phyloP scores from a whole-genome alignment of 768 basidiomycete genomes.

The Naematelia aurantialba region DNA sequence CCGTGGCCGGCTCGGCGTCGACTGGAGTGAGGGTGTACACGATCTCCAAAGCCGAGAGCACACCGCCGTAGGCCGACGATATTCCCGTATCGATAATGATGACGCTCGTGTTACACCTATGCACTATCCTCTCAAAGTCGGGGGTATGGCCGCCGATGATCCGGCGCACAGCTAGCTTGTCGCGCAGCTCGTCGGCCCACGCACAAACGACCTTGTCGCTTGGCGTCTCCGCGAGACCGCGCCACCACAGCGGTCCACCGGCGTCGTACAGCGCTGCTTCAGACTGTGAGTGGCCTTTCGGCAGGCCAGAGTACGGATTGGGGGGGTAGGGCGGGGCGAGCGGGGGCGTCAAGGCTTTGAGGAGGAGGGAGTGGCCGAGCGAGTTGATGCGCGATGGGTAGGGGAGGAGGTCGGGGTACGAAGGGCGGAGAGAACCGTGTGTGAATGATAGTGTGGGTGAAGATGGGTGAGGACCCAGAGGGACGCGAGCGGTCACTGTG shows the following conservation, averaged over 20 bases:
- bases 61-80: slow-evolving; percentile 92
- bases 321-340: slow-evolving; percentile 77
- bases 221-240: slow-evolving; percentile 78
- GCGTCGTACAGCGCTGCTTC: slow-evolving; percentile 69
- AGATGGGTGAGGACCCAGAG: slow-evolving; percentile 53
- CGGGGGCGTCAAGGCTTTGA: slow-evolving; percentile 66
- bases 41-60: slow-evolving; percentile 79
- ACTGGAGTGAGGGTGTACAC: slow-evolving; percentile 74
- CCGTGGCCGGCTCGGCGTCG: too few species aligned
- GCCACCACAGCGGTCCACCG: slow-evolving; percentile 89
- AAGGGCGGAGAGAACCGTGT: slow-evolving; percentile 83
- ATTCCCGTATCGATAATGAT: slow-evolving; percentile 98
- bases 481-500: slow-evolving; percentile 49
- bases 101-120: slow-evolving; percentile 83
- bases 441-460: slow-evolving; percentile 70
- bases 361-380: slow-evolving; percentile 65
- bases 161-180: slow-evolving; percentile 72
- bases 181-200: slow-evolving; percentile 66
- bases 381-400: slow-evolving; percentile 81
- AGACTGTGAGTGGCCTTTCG: slow-evolving; percentile 60
- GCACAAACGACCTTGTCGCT: slow-evolving; percentile 66
- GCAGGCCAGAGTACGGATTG: slow-evolving; percentile 61
- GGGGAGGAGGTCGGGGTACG: slow-evolving; percentile 63
- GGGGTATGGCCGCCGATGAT: slow-evolving; percentile 93
- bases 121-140: slow-evolving; percentile 78